Base-by-base conservation (phyloP, 768 basidiomycete species). In the Candolleomyces eurysporus region DNA sequence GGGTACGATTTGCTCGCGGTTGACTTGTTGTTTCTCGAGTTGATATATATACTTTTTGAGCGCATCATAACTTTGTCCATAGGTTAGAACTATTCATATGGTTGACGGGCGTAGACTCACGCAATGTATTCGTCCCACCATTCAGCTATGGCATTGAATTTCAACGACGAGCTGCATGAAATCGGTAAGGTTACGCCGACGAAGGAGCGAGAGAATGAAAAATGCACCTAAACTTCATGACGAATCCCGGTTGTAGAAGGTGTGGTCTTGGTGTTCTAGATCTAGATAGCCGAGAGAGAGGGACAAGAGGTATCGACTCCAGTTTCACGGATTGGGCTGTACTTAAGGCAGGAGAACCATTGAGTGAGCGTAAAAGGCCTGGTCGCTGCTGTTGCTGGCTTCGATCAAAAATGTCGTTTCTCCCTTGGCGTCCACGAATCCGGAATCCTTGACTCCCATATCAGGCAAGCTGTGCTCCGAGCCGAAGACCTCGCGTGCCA, bases 81-180 rank as follows among this genome's bases (percentile, higher is more conserved):
- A 17, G 22, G 58, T 55, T 30, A 22, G 43, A 62, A 31, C 59
- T 45, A 21, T 52, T 17, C 21, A 22, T 26, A 60, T 17, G 39
- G 36, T 22, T 36, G 36, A 36, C 36, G 36, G 36, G 36, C 11
- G 36, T 11, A 36, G 36, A 83, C 90, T 63, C 67, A 94, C 87
- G 89, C 84, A 49, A 96, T 92, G 71, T 96, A 96, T 54, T 94
- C 89, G 63, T 93, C 91, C 88, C 90, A 91, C 93, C 93, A 95
- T 55, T 96, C 93, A 0, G 92, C 80, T 26, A 94, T 90, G 3
- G 92, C 91, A 66, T 96, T 96, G 75, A 95, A 95, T 72, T 93
- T 92, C 68, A 95, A 82, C 9, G 92, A 90, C 36, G 90, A 91
- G 67, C 90, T 92, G 58, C 0, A 59, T 8, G 39, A 26, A 1